phyloP scores from a whole-genome alignment of 129 eudicot species.

The Lactuca sativa region DNA sequence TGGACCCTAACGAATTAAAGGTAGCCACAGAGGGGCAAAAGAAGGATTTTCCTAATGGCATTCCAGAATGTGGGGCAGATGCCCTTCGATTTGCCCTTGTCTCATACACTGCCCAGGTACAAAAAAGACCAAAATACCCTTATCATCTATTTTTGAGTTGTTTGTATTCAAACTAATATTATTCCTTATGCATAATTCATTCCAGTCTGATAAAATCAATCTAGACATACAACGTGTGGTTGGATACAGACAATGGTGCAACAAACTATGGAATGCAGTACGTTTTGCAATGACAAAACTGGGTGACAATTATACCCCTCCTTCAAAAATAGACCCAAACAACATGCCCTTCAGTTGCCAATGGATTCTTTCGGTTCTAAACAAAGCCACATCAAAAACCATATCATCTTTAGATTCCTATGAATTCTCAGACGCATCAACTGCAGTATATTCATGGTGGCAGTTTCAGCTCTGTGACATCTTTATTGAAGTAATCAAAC shows the following conservation, averaged over 20 bases:
- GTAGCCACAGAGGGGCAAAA: slow-evolving; percentile 81
- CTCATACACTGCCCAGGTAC: slow-evolving; percentile 95
- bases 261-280: slow-evolving; percentile 88
- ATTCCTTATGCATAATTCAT: slow-evolving; percentile 6
- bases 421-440: slow-evolving; percentile 92
- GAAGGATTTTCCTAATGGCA: slow-evolving; percentile 89
- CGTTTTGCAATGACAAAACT: slow-evolving; percentile 93
- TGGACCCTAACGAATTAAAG: slow-evolving; percentile 70
- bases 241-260: slow-evolving; percentile 95
- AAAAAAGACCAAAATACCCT: too few species aligned
- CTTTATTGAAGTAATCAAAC: slow-evolving; percentile 81
- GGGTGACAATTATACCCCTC: slow-evolving; percentile 82
- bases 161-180: slow-evolving; percentile 15
- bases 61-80: slow-evolving; percentile 95
- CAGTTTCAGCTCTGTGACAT: slow-evolving; percentile 84
- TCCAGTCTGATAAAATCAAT: slow-evolving; percentile 91
- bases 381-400: slow-evolving; percentile 73
- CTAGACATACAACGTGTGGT: slow-evolving; percentile 85
- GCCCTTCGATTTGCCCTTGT: slow-evolving; percentile 97
- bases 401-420: slow-evolving; percentile 61
- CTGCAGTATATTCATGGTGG: slow-evolving; percentile 90
- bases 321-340: slow-evolving; percentile 42
- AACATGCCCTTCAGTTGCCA: slow-evolving; percentile 82
- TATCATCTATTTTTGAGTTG: neutral
- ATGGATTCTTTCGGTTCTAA: slow-evolving; percentile 87